Base-by-base conservation (phyloP, 352 stramenopile species). In the Plasmopara muralis region DNA sequence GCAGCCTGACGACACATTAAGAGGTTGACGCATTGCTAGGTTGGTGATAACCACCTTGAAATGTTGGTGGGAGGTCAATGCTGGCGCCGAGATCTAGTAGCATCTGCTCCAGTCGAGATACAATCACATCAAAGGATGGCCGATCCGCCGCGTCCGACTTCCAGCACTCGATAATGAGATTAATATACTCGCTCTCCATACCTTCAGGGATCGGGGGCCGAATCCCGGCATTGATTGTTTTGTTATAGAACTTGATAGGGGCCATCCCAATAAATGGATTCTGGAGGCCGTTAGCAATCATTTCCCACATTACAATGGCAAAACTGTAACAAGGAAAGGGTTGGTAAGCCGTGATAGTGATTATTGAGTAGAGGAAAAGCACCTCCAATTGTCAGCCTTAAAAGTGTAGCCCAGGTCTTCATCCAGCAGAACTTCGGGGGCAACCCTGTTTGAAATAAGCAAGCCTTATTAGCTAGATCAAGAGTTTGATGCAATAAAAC, bases 351-450 rank as follows among this genome's bases (percentile, higher is more conserved):
- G 13, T 41, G 16, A 9, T 41, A 41, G 5, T 38, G 33, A 9
- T 14, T 38, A 35, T 9, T 31, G 37, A 35, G 50, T 8, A 16
- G 16, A 47, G 37, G 31, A 47, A 4, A 43, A 60, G 35, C 59
- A 93, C 83, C 83, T 94, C 82, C 84, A 94, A 53, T 93, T 94
- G 65, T 94, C 84, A 18, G 84, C 84, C 59, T 93, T 94, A 66
- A 94, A 90, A 6, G 84, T 85, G 56, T 94, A 94, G 16, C 84
- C 84, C 43, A 93, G 54, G 39, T 94, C 84, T 81, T 94, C 84
- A 33, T 94, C 84, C 28, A 94, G 61, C 25, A 94, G 37, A 42
- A 94, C 84, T 57, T 94, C 84, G n/a, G 84, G 84, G 12, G 84
- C 84, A 62, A 94, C 83, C 83, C 83, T 93, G 47, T 6, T 37